phyloP scores from a whole-genome alignment of 2,329 filamentous ascomycete genomes.

The Byssochlamys sp. region DNA sequence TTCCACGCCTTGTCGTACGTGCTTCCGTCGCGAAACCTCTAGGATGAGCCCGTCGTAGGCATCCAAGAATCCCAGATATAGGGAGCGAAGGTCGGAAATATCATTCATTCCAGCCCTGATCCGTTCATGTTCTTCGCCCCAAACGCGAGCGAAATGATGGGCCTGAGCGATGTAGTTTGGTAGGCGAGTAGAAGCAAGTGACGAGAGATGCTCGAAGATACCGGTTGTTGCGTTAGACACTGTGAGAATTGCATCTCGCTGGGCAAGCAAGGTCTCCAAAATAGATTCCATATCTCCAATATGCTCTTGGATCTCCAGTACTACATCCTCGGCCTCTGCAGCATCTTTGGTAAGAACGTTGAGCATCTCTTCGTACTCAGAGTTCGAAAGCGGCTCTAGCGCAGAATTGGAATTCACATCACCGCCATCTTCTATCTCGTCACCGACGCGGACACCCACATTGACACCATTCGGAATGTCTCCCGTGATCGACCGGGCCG shows the following conservation, averaged over 20 bases:
- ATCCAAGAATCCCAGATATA: slow-evolving; percentile 77
- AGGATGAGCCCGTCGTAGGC: slow-evolving; percentile 78
- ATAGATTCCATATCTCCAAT: slow-evolving; percentile 67
- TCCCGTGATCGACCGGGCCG: slow-evolving; percentile 55
- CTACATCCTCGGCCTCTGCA: slow-evolving; percentile 52
- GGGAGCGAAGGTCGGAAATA: slow-evolving; percentile 65
- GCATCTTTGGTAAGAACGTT: slow-evolving; percentile 56
- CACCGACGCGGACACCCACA: slow-evolving; percentile 22
- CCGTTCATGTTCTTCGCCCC: slow-evolving; percentile 63
- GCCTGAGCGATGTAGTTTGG: slow-evolving; percentile 42
- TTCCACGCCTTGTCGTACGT: slow-evolving; percentile 64
- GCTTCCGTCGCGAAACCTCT: slow-evolving; percentile 67
- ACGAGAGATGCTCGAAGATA: slow-evolving; percentile 58
- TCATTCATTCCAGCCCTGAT: slow-evolving; percentile 63
- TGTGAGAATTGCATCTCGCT: slow-evolving; percentile 49
- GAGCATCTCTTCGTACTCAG: slow-evolving; percentile 75
- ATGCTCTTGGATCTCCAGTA: slow-evolving; percentile 61
- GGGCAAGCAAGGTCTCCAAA: slow-evolving; percentile 53
- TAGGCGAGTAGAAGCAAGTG: slow-evolving; percentile 54
- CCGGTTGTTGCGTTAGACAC: slow-evolving; percentile 51
- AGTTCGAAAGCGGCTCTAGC: slow-evolving; percentile 61
- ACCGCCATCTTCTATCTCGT: slow-evolving; percentile 24
- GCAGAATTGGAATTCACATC: slow-evolving; percentile 32
- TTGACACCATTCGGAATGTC: slow-evolving; percentile 49
- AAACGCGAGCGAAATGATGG: slow-evolving; percentile 44